Conservation (phyloP, 768 basidiomycete genomes). For the Trametes cingulata region DNA sequence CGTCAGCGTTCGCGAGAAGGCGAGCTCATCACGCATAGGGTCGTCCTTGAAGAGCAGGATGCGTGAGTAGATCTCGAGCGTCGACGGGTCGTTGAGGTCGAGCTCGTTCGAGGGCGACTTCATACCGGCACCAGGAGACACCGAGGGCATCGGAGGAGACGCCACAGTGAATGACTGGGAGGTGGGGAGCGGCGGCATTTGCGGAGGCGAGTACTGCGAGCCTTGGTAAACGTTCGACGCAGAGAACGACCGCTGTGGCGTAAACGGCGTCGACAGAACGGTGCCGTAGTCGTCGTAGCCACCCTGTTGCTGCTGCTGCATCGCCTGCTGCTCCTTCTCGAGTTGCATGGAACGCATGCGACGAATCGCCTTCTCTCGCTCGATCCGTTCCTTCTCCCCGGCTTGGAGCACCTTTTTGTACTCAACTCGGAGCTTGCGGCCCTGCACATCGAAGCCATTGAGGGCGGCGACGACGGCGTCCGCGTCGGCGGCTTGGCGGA, state of each 20-base stretch:
- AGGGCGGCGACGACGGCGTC: constrained; percentile 94
- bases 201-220: constrained; percentile 68
- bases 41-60: constrained; percentile 98
- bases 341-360: constrained; percentile 98
- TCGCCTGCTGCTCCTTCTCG: constrained; percentile 72
- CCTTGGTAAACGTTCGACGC: constrained; percentile 59
- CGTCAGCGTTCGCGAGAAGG: constrained; percentile 85
- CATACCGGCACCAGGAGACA: constrained; percentile 59
- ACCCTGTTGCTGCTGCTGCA: constrained; percentile 39
- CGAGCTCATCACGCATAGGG: constrained; percentile 94
- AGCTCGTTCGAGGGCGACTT: constrained; percentile 72
- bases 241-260: constrained; percentile 75
- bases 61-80: constrained; percentile 95
- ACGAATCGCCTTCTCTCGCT: constrained; percentile 96
- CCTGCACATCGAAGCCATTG: constrained; percentile 95
- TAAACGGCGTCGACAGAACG: constrained; percentile 54
- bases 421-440: constrained; percentile 96
- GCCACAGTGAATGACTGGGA: constrained; percentile 44
- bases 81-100: constrained; percentile 94
- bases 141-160: constrained; percentile 54
- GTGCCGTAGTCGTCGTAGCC: constrained; percentile 76
- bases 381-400: constrained; percentile 98
- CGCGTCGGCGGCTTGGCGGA: constrained; percentile 87
- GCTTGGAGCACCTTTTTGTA: constrained; percentile 99
- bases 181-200: constrained; percentile 40